phyloP scores from a whole-genome alignment of 2,329 filamentous ascomycete species.

The Cladosporium sp. region DNA sequence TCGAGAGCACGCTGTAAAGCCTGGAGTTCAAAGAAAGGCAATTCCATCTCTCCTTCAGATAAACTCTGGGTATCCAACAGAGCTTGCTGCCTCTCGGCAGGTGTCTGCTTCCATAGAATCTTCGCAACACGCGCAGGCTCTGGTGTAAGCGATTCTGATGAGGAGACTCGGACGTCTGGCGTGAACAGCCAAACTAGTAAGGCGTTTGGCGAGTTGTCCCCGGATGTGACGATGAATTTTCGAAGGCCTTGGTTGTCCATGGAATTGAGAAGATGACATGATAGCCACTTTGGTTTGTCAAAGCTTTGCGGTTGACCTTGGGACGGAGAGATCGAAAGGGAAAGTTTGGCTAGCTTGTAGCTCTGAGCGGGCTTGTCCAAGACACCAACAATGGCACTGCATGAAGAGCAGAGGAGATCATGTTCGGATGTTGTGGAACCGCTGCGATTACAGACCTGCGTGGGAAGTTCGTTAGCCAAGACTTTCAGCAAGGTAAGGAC shows the following conservation, averaged over 20 bases:
- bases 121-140: conserved; percentile 52
- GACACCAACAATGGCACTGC: conserved; percentile 33
- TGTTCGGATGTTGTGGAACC: conserved; percentile 1
- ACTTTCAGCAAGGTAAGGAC: neutral
- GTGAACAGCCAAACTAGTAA: conserved; percentile 55
- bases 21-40: conserved; percentile 21
- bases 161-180: conserved; percentile 54
- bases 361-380: conserved; percentile 42
- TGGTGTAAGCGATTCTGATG: conserved; percentile 28
- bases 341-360: conserved; percentile 31
- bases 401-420: conserved; percentile 35
- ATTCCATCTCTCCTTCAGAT: conserved; percentile 26
- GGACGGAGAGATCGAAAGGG: conserved; percentile 21
- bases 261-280: conserved; percentile 52
- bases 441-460: no score
- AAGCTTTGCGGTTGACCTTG: conserved; percentile 13
- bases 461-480: neutral
- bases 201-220: neutral
- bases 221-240: conserved; percentile 55
- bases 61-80: conserved; percentile 15
- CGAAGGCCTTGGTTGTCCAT: conserved; percentile 53
- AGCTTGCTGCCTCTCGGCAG: conserved; percentile 16
- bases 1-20: conserved; percentile 46
- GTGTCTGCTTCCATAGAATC: conserved; percentile 43
- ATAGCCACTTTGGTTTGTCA: conserved; percentile 41